Percentiles rank a stretch among this genome's conserved stretches.
Conservation (phyloP, 2,329 filamentous ascomycete genomes). For the Botrytis fabae region DNA sequence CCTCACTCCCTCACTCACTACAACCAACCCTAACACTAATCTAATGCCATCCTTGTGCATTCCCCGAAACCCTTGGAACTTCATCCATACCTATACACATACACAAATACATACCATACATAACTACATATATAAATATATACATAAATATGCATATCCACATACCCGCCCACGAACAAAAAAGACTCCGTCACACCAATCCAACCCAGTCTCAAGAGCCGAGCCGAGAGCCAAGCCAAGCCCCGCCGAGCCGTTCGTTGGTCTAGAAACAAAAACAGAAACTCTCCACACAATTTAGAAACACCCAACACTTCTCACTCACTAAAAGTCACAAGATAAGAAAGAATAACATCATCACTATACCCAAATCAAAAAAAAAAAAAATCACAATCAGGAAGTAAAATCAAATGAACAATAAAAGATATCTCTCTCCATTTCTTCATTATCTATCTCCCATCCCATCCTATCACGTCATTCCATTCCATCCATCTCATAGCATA, state of each 20-base stretch:
- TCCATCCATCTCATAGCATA: neutral
- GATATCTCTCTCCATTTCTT: neutral
- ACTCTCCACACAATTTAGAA: neutral
- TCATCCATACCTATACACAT: too few relatives aligned
- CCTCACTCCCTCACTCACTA: too few relatives aligned
- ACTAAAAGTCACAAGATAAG: neutral
- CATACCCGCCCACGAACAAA: too few relatives aligned
- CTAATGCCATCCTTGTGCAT: too few relatives aligned
- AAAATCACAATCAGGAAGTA: neutral
- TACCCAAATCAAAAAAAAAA: neutral
- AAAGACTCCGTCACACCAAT: too few relatives aligned
- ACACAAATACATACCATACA: too few relatives aligned
- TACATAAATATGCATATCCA: too few relatives aligned
- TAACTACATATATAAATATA: too few relatives aligned
- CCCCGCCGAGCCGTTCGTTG: neutral
- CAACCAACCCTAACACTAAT: too few relatives aligned
- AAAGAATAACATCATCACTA: neutral
- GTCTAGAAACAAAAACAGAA: neutral
- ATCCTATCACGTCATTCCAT: neutral
- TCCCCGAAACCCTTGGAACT: too few relatives aligned
- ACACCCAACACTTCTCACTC: neutral
- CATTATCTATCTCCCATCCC: neutral
- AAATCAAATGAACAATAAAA: neutral
- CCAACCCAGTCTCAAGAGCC: neutral
- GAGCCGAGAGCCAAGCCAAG: too few relatives aligned